Evolutionary conservation across 169 alveolate genomes (phyloP).

Genomic region (Eimeria sp.): DNA sequence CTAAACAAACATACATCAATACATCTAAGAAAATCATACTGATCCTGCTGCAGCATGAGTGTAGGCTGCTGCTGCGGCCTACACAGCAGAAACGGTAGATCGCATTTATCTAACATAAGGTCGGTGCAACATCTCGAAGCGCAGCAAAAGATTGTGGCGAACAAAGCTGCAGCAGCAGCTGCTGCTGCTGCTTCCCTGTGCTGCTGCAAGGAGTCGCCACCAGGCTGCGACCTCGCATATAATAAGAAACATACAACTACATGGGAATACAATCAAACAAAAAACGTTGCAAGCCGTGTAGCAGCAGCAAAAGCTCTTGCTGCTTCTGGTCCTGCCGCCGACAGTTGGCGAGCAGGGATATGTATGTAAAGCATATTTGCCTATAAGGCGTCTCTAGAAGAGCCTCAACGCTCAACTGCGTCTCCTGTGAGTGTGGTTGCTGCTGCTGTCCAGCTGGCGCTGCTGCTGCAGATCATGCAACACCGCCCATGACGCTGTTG

Average conservation of each 20-base stretch:
- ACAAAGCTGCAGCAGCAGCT: background rate
- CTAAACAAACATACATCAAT: background rate
- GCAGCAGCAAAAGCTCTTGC: background rate
- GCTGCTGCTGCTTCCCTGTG: background rate
- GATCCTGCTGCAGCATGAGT: background rate
- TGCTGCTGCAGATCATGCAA: background rate
- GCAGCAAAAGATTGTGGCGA: background rate
- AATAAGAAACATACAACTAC: background rate
- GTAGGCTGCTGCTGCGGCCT: background rate
- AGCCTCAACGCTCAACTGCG: no score
- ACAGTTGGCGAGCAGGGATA: no score
- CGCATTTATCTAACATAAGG: background rate
- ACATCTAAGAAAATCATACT: background rate
- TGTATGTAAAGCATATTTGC: no score
- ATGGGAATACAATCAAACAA: background rate
- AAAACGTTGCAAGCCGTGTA: background rate
- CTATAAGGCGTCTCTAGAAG: no score
- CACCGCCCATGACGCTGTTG: background rate
- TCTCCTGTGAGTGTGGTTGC: background rate
- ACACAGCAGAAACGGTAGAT: background rate
- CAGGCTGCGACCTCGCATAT: background rate
- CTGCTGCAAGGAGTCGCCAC: background rate
- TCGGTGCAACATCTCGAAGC: background rate
- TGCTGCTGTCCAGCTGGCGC: background rate
- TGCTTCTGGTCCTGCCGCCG: background rate